Base-by-base conservation (phyloP, 2,329 filamentous ascomycete genomes). In the Ophiostoma fasciatum region DNA sequence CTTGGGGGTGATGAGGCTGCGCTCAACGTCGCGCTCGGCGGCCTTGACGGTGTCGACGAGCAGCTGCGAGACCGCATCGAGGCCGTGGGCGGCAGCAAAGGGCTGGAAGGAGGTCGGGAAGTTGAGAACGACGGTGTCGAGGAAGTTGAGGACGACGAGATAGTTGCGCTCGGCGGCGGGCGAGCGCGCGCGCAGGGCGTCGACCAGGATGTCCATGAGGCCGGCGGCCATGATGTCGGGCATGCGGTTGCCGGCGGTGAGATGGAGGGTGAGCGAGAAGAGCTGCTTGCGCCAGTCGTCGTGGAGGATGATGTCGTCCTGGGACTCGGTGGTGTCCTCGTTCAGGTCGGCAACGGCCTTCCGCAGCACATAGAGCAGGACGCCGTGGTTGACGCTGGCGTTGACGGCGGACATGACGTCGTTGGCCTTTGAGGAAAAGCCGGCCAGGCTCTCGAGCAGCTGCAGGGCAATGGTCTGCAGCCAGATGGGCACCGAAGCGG, bases 331-430 rank as follows among this genome's bases (percentile, higher is more conserved):
- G 33, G 63, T 61, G 40, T 74, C 66, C 14, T 62, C 62, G 39
- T 68, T 74, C 60, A 98, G 78, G 44, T 85, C 82, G 14, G 79
- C 78, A 39, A 96, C 82, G 9, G 85, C 82, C 56, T 93, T 94
- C 38, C 88, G 74, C 33, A 94, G 79, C 46, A 94, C 72, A 50
- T 94, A 96, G 46, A 96, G 79, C 30, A 99, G 67, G 21, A 96
- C 80, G 12, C 90, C 92, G 49, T 98, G 92, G 49, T 93, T 96
- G 26, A 96, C 88, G 47, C 88, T 94, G 36, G 92, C 83, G 49
- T 85, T 93, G 28, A 99, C 63, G n/a, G 90, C 85, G 28, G 83
- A 77, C 44, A 85, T 77, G 18, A 98, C 79, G 53, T 98, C 90
- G 23, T 74, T 63, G 21, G 78, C 72, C 50, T 84, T 87, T 38